Percentiles rank a stretch among this genome's conserved stretches.
Evolutionary conservation across 2,329 filamentous ascomycete species (phyloP).

Genomic region (Penicillium janthinellum): DNA sequence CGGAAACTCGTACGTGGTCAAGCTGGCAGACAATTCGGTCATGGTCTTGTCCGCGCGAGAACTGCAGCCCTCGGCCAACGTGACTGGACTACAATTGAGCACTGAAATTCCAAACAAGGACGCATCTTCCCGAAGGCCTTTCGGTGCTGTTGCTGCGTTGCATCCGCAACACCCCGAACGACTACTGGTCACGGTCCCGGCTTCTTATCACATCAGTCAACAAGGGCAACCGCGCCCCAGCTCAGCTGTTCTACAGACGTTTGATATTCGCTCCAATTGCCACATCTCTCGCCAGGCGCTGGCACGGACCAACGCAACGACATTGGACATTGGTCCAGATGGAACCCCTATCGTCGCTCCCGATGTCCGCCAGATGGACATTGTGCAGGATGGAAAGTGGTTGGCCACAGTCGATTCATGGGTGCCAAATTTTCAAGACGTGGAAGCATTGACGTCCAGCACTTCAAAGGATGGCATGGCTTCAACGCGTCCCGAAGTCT

Average conservation of each 20-base stretch:
- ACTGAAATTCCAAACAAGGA: constrained; percentile 54
- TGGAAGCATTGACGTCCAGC: constrained; percentile 56
- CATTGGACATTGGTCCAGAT: constrained; percentile 72
- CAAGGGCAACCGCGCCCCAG: constrained; percentile 50
- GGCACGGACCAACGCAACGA: constrained; percentile 82
- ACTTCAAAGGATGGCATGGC: constrained; percentile 45
- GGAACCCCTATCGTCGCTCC: constrained; percentile 75
- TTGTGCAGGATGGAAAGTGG: constrained; percentile 83
- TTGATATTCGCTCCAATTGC: constrained; percentile 77
- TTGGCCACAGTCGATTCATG: constrained; percentile 91
- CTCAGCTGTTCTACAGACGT: constrained; percentile 71
- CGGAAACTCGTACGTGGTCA: constrained; percentile 79
- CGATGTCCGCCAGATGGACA: constrained; percentile 70
- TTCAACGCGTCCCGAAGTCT: constrained; percentile 61
- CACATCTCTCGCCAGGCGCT: constrained; percentile 86
- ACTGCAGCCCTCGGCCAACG: constrained; percentile 78
- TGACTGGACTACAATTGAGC: constrained; percentile 73
- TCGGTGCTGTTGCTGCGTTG: constrained; percentile 57
- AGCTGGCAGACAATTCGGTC: constrained; percentile 87
- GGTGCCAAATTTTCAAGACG: constrained; percentile 71
- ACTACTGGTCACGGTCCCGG: constrained; percentile 68
- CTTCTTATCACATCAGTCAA: constrained; percentile 48
- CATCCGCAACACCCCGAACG: constrained; percentile 65
- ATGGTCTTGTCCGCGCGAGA: constrained; percentile 91
- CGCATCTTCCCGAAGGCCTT: constrained; percentile 17